Percentiles rank a stretch among this genome's conserved stretches.
phyloP scores from a whole-genome alignment of 345 rosid genomes.

The Angophora floribunda region DNA sequence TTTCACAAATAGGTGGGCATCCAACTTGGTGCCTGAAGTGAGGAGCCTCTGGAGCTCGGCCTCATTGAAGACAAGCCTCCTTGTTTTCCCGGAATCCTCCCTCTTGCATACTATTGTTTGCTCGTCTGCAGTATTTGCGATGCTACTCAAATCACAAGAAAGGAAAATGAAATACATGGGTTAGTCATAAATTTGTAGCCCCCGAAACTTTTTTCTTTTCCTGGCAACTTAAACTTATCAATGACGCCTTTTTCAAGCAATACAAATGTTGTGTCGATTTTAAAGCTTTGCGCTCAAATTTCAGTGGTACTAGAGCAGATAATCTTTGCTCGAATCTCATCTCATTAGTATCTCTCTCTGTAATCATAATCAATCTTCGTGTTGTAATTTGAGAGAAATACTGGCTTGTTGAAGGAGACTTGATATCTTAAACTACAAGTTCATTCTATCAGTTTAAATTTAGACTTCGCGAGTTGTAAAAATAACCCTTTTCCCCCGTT shows the following conservation, averaged over 20 bases:
- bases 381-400: neutral
- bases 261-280: neutral
- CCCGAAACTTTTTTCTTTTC: neutral
- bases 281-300: neutral
- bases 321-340: neutral
- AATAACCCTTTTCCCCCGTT: neutral
- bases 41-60: neutral
- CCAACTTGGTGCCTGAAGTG: neutral
- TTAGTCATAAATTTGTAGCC: neutral
- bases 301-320: neutral
- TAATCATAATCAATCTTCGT: neutral
- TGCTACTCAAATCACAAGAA: neutral
- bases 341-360: neutral
- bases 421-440: neutral
- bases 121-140: rapidly evolving
- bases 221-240: neutral
- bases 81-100: neutral
- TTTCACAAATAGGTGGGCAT: neutral
- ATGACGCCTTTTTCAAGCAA: neutral
- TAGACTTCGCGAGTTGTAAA: neutral
- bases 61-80: neutral
- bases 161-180: neutral
- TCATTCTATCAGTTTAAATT: neutral
- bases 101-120: neutral
- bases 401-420: neutral